These are phyloP conservation scores for Hypoxylon sp. DNA, from an alignment of 2,329 filamentous ascomycete species.

Conservation along the genomic window DNA sequence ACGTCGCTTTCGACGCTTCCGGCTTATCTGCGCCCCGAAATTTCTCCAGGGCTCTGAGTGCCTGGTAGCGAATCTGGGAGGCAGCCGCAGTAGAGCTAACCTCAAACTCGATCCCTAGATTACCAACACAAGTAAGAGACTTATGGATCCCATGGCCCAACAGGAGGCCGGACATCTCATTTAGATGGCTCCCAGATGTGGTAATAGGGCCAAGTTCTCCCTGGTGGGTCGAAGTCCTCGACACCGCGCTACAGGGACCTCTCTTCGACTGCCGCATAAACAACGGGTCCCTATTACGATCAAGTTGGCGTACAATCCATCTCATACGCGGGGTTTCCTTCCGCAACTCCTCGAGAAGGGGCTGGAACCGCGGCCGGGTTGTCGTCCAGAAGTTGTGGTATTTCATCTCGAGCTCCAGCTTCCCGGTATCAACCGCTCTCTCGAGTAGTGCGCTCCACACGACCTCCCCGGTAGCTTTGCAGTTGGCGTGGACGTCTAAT, in stretches of 20 bases:
- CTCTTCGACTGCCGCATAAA: constrained; percentile 11
- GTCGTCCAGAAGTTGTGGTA: constrained; percentile 9
- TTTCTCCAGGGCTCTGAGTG: constrained; percentile 17
- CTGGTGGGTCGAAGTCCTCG: neutral
- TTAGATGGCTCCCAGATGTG: neutral
- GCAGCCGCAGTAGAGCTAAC: neutral
- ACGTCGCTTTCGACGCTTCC: constrained; percentile 4
- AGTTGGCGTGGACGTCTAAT: neutral
- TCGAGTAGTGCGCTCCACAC: neutral
- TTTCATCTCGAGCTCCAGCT: neutral
- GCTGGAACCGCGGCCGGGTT: neutral
- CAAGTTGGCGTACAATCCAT: constrained; percentile 10
- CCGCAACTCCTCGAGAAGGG: constrained; percentile 6
- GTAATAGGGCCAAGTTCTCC: neutral
- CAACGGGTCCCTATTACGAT: neutral
- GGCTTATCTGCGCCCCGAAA: neutral
- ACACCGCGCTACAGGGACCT: neutral
- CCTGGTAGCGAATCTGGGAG: constrained; percentile 18
- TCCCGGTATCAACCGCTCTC: neutral
- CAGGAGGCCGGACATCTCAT: constrained; percentile 27
- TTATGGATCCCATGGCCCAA: neutral
- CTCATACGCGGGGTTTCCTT: constrained; percentile 21
- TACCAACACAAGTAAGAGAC: neutral
- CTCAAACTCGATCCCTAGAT: neutral
- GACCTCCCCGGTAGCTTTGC: neutral